A percentile compares a stretch with the other conserved stretches of the same genome.
Evolutionary conservation across 2,329 filamentous ascomycete species (phyloP).

Genomic region (Phyllosticta capitalensis): DNA sequence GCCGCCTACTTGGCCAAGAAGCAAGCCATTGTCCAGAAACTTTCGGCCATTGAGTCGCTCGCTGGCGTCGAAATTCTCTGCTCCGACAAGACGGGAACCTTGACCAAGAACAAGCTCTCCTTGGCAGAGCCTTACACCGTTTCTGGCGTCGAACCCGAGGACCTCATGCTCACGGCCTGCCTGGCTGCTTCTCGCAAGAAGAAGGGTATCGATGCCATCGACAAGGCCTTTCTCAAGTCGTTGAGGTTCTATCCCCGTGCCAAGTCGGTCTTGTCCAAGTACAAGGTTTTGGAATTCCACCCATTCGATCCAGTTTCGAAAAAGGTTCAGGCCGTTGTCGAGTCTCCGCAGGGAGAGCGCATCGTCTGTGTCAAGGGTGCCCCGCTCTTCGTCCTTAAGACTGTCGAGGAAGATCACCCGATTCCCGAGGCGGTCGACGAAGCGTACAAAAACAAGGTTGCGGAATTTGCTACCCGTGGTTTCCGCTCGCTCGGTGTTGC

Average conservation of each 20-base stretch:
- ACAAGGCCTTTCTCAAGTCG: slow-evolving; percentile 87
- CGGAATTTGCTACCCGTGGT: slow-evolving; percentile 84
- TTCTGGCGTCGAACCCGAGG: slow-evolving; percentile 70
- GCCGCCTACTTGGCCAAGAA: slow-evolving; percentile 86
- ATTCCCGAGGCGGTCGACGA: slow-evolving; percentile 68
- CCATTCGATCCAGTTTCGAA: slow-evolving; percentile 91
- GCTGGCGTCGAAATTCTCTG: slow-evolving; percentile 90
- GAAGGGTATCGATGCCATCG: slow-evolving; percentile 90
- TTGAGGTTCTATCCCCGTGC: slow-evolving; percentile 73
- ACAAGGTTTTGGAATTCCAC: slow-evolving; percentile 74
- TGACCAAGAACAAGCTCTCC: slow-evolving; percentile 91
- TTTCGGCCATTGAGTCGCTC: slow-evolving; percentile 83
- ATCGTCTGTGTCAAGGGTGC: slow-evolving; percentile 89
- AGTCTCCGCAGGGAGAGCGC: slow-evolving; percentile 72
- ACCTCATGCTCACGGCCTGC: slow-evolving; percentile 87
- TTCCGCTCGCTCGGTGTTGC: slow-evolving; percentile 91
- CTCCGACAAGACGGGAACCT: slow-evolving; percentile 87
- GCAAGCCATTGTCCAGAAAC: slow-evolving; percentile 87
- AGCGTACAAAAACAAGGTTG: slow-evolving; percentile 86
- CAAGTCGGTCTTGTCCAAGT: slow-evolving; percentile 71
- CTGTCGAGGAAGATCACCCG: slow-evolving; percentile 74
- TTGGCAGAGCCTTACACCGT: slow-evolving; percentile 78
- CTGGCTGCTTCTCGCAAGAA: slow-evolving; percentile 86
- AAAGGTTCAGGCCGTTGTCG: slow-evolving; percentile 77
- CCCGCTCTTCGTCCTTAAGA: slow-evolving; percentile 77